phyloP scores from a whole-genome alignment of 2,329 filamentous ascomycete genomes.

The Dothistroma pini region DNA sequence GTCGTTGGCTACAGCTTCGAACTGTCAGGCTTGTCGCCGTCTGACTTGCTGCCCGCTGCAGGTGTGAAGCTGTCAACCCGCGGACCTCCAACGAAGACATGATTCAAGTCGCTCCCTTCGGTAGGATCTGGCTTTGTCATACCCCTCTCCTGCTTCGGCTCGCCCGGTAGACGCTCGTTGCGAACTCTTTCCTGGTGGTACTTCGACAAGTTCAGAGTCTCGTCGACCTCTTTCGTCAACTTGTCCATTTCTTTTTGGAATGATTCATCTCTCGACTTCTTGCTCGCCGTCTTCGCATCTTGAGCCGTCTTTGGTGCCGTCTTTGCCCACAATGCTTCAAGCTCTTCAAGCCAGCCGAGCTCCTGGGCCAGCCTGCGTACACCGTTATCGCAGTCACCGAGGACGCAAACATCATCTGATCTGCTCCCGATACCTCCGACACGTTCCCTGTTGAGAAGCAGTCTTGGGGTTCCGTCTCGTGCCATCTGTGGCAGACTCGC shows the following conservation, averaged over 20 bases:
- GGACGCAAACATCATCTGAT: constrained; percentile 76
- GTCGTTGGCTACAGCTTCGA: constrained; percentile 6
- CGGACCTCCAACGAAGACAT: constrained; percentile 17
- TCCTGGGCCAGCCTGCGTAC: constrained; percentile 73
- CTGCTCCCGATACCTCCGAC: constrained; percentile 76
- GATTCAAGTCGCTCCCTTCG: constrained; percentile 7
- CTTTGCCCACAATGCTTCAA: constrained; percentile 70
- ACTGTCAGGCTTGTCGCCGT: neutral
- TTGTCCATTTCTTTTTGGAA: constrained; percentile 57
- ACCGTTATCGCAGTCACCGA: constrained; percentile 80
- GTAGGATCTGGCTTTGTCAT: neutral
- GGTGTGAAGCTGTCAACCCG: constrained; percentile 8
- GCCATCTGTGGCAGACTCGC: constrained; percentile 70
- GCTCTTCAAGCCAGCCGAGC: constrained; percentile 79
- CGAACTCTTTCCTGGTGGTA: constrained; percentile 41
- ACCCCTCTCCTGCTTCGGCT: neutral
- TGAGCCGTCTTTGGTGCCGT: constrained; percentile 58
- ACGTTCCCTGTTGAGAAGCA: constrained; percentile 82
- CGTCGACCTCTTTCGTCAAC: constrained; percentile 56
- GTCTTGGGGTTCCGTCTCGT: constrained; percentile 60
- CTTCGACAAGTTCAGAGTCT: constrained; percentile 49
- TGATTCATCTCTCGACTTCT: constrained; percentile 51
- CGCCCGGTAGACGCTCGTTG: constrained; percentile 14
- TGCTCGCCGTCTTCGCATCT: constrained; percentile 22
- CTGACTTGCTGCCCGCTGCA: constrained; percentile 9